Evolutionary conservation across 805 yeast genomes (phyloP), one percentile per base, ranked within the genome.

Genomic region (Metschnikowia chrysomelidarum): DNA sequence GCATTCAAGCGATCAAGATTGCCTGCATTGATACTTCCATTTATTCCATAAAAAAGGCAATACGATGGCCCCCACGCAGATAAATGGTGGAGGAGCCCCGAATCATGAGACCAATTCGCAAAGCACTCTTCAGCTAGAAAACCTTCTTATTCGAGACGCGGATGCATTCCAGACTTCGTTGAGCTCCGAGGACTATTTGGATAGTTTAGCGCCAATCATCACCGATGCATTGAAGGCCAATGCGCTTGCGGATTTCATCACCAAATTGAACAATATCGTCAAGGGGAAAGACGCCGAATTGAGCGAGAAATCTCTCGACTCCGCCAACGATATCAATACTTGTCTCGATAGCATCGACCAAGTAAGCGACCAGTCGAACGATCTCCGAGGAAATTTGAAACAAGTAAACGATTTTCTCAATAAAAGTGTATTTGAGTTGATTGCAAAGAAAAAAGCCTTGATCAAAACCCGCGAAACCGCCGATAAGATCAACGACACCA

Each of bases 151-250:
- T 13, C 53, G 70, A 20, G 67, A 62, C 42, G 69, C 62, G 14
- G 69, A 65, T 47, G 62, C 68, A 23, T 67, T 64, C 43, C 69
- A 66, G 36, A 63, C 71, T 12, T 71, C 79, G 1, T 53, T 74
- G 20, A 60, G 68, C 30, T 75, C 83, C 3, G 83, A 78, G 38
- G 89, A 83, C 48, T 85, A 81, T 56, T 57, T 87, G 24, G 95
- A 87, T 44, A 87, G 84, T 56, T 69, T 87, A 40, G 83, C 87
- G 2, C 94, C 94, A 1, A 71, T 84, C 12, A 71, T 87, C 44
- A 78, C 76, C 49, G 72, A 77, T 7, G 81, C 88, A 14, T 60
- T 87, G 27, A 66, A 65, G 33, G 60, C 69, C 12, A 67, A 76
- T 43, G 67, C 76, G 0, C 65, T 85, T 22, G 71, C 78, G 5